A percentile compares a stretch with the other conserved stretches of the same genome.
phyloP scores from a whole-genome alignment of 176 grass and related monocot genomes.

The Chloris gayana region DNA sequence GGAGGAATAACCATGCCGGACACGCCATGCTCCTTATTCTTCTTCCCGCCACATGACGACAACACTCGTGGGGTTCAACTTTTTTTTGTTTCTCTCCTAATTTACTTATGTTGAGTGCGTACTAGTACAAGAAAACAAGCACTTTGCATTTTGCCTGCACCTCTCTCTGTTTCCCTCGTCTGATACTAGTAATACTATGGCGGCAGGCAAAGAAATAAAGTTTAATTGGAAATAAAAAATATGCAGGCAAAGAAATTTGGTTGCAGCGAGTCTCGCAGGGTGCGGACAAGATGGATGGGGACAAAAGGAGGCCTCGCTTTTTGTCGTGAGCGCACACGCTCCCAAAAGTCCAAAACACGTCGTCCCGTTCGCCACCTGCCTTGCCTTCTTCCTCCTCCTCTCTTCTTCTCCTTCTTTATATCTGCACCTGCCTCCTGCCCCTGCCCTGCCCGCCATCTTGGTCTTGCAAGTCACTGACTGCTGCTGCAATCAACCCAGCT shows the following conservation, averaged over 20 bases:
- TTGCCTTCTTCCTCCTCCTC: not conserved
- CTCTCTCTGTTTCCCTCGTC: too few species aligned
- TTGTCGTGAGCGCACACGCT: conserved; percentile 35
- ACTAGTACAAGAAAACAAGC: too few species aligned
- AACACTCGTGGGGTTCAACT: not conserved
- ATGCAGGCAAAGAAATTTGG: too few species aligned
- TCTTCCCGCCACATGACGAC: conserved; percentile 15
- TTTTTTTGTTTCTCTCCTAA: too few species aligned
- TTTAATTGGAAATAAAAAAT: too few species aligned
- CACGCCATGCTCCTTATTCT: conserved; percentile 32
- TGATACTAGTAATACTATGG: too few species aligned
- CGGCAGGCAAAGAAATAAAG: too few species aligned
- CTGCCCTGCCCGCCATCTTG: too few species aligned
- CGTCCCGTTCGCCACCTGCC: not conserved
- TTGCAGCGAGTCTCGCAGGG: not conserved
- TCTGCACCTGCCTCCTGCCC: not conserved
- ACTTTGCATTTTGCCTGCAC: too few species aligned
- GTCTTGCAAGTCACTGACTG: too few species aligned
- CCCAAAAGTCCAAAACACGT: conserved; percentile 28
- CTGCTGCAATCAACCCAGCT: too few species aligned
- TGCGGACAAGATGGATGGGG: conserved; percentile 42
- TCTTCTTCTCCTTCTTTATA: conserved; percentile 15
- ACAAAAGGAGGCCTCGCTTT: conserved; percentile 54
- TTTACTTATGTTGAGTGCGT: too few species aligned
- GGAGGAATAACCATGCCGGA: conserved; percentile 27